Base-by-base conservation (phyloP, 495 filamentous ascomycete species). In the Penicillium angulare region DNA sequence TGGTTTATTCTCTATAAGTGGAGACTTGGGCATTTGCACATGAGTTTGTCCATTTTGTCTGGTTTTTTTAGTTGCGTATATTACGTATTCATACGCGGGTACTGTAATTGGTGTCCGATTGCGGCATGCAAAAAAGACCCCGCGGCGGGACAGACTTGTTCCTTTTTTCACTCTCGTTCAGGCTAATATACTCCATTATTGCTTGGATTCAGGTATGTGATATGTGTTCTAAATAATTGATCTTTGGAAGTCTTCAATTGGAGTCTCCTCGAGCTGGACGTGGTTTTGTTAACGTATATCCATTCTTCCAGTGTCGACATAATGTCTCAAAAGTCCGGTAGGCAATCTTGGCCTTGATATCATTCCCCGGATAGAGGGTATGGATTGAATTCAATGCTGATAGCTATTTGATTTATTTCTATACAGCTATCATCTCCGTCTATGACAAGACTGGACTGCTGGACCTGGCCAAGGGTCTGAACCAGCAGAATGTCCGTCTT, bases 401-500 rank as follows among this genome's bases (percentile, higher is more conserved):
- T 41, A 4, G 46, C 20, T 9, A 38, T 20, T 48, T 40, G 26
- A 36, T 49, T 35, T 47, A 31, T 56, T 32, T 63, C 32, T 42
- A 17, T 46, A 78, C 74, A 86, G 93, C 93, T 34, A 97, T 98
- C 62, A 81, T 98, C 63, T 96, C 91, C 57, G 95, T 97, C 77
- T 97, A 92, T 66, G 88, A 98, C 78, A 98, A 98, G 86, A 96
- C 92, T 47, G 93, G 93, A 43, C 81, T 98, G 49, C 75, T 98
- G 36, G 93, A 98, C 72, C 80, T 98, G 45, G 93, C 93, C 53
- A 97, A 97, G 70, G 93, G 93, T 56, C 81, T 98, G 31, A 83
- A 87, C 57, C 83, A 95, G 77, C 78, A 93, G 55, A 86, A 95
- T 80, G 88, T 97, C 58, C 86, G 92, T 53, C 83, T 98, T 60